Percentiles rank a stretch among this genome's conserved stretches.
phyloP scores from a whole-genome alignment of 2,329 filamentous ascomycete genomes.

The Phialophora verrucosa region DNA sequence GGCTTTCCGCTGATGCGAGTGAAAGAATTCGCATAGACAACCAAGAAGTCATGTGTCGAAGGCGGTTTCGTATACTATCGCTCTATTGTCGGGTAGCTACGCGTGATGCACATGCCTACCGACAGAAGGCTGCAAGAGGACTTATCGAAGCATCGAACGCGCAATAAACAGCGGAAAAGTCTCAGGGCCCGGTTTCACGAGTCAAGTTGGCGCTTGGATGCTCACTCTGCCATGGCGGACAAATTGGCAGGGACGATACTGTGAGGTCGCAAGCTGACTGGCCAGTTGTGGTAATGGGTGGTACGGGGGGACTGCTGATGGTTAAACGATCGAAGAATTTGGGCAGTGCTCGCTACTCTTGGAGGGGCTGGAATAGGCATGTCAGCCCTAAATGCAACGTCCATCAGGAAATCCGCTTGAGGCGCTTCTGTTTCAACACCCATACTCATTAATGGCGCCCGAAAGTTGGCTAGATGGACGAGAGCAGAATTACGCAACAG shows the following conservation, averaged over 20 bases:
- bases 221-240: constrained; percentile 9
- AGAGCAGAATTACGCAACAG: background rate
- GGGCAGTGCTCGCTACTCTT: background rate
- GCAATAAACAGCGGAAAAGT: background rate
- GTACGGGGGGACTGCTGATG: constrained; percentile 1
- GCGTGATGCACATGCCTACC: background rate
- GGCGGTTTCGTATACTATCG: background rate
- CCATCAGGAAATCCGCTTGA: background rate
- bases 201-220: background rate
- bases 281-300: constrained; percentile 10
- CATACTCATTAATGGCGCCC: background rate
- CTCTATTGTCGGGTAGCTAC: background rate
- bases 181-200: background rate
- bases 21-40: constrained; percentile 8
- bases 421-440: background rate
- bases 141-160: background rate
- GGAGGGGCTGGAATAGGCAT: background rate
- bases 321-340: background rate
- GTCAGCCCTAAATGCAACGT: constrained; percentile 32
- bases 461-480: background rate
- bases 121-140: background rate
- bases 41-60: constrained; percentile 6
- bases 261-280: background rate
- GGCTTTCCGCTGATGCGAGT: constrained; percentile 23
- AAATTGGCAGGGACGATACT: background rate